Evolutionary conservation across 106 monocot genomes (phyloP).

Genomic region (Phalaenopsis aphrodite): DNA sequence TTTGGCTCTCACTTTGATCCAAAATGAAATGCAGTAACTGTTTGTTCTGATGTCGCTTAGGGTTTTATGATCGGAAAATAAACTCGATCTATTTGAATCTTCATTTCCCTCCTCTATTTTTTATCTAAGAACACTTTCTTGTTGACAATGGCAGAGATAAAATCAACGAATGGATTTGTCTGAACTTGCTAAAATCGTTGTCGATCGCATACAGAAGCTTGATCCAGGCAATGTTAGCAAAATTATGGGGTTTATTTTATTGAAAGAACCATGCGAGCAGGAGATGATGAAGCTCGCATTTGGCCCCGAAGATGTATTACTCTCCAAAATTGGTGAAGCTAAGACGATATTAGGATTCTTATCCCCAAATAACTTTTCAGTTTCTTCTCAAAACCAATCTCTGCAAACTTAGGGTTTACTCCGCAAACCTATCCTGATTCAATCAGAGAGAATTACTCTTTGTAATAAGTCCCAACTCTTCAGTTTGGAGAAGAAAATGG

Average conservation of each 20-base stretch:
- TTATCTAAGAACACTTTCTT: not conserved
- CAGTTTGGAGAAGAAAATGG: conserved; percentile 11
- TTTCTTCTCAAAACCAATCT: not conserved
- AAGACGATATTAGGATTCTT: conserved; percentile 23
- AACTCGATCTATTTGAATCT: not conserved
- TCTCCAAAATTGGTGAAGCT: conserved; percentile 37
- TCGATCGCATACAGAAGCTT: conserved; percentile 29
- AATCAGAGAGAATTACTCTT: not conserved
- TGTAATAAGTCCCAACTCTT: conserved; percentile 14
- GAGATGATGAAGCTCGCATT: conserved; percentile 54
- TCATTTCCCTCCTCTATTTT: not conserved
- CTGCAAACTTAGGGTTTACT: conserved; percentile 8
- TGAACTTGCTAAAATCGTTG: conserved; percentile 40
- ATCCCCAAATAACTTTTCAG: not conserved
- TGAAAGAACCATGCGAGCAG: conserved; percentile 31
- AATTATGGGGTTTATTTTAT: conserved; percentile 50
- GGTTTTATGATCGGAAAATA: too few species aligned
- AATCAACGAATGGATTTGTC: conserved; percentile 44
- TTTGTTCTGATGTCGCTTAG: too few species aligned
- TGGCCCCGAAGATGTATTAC: conserved; percentile 32
- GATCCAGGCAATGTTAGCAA: conserved; percentile 50
- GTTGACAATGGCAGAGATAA: conserved; percentile 9
- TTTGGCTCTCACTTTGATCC: too few species aligned
- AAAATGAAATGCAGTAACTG: too few species aligned
- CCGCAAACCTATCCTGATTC: conserved; percentile 11